Base-by-base conservation (phyloP, 768 basidiomycete species). In the Lentinula lateritia region DNA sequence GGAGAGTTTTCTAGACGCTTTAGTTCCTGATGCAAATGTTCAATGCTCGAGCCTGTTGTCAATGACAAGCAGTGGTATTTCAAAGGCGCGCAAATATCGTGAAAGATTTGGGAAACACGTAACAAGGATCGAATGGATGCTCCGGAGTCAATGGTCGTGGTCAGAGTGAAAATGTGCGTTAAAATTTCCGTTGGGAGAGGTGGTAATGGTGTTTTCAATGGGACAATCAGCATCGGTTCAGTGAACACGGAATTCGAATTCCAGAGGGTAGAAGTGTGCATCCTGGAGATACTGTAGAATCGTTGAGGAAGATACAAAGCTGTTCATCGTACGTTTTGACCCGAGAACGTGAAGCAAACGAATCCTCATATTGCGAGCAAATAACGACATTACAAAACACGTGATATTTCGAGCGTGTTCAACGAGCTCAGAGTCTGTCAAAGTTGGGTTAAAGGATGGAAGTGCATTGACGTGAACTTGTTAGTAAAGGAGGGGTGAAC, bases 21-120 rank as follows among this genome's bases (percentile, higher is more conserved):
- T 23, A 56, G 16, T 16, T 56, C 55, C 55, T 41, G 55, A 56
- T 60, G n/a, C 71, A 63, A 13, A 79, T 66, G 10, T 63, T 65
- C 2, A 60, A 36, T 45, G 76, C 68, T 43, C 73, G 72, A 13
- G 65, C 52, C 1, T 5, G 74, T 76, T 0, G 69, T 67, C 12
- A 78, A 64, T 6, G 74, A 68, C 35, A 82, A 64, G 13, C 73
- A 78, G 39, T 74, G 75, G 67, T 76, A 82, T 32, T 76, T 70
- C 60, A 73, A 78, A 0, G 79, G 75, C 1, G 66, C 67, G 7
- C 76, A 69, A 36, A 80, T 69, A 20, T 76, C 69, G 38, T 70
- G 64, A 61, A 80, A 75, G 58, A 79, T 78, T 55, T 62, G 72
- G 0, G 80, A 81, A 3, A 79, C 76, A 7, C 68, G 65, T 58